These are phyloP conservation scores for Daedaleopsis nitida DNA, from an alignment of 768 basidiomycete genomes.

Conservation along the genomic window DNA sequence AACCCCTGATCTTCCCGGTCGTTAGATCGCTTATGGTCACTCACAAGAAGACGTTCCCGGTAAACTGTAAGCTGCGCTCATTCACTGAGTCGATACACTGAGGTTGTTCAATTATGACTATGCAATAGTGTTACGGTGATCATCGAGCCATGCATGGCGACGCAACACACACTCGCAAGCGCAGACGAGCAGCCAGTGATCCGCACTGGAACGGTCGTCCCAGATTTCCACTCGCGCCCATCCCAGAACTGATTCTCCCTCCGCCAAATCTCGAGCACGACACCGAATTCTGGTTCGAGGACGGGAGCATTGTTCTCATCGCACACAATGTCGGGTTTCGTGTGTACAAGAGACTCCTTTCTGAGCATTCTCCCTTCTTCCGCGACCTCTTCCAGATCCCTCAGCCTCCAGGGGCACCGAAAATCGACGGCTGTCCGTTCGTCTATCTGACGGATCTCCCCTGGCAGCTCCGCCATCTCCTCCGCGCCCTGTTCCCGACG, in stretches of 20 bases:
- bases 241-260: background rate
- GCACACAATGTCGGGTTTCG: background rate
- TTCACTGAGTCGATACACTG: too few relatives aligned
- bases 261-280: background rate
- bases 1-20: too few relatives aligned
- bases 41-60: too few relatives aligned
- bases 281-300: conserved; percentile 17
- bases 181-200: too few relatives aligned
- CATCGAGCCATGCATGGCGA: too few relatives aligned
- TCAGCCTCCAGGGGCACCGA: background rate
- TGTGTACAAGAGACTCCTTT: conserved; percentile 5
- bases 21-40: too few relatives aligned
- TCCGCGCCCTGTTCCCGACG: background rate
- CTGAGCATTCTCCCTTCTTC: conserved; percentile 16
- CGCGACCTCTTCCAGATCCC: conserved; percentile 12
- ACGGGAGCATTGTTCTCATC: conserved; percentile 16
- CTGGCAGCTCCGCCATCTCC: background rate
- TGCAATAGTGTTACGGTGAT: too few relatives aligned
- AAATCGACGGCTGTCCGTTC: conserved; percentile 1
- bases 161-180: too few relatives aligned
- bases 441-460: background rate
- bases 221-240: background rate
- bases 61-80: too few relatives aligned
- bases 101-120: too few relatives aligned
- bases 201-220: background rate